A percentile compares a stretch with the other conserved stretches of the same genome.
Evolutionary conservation across 371 early-diverging fungal species (phyloP).

Genomic region (Haplosporangium sp.): DNA sequence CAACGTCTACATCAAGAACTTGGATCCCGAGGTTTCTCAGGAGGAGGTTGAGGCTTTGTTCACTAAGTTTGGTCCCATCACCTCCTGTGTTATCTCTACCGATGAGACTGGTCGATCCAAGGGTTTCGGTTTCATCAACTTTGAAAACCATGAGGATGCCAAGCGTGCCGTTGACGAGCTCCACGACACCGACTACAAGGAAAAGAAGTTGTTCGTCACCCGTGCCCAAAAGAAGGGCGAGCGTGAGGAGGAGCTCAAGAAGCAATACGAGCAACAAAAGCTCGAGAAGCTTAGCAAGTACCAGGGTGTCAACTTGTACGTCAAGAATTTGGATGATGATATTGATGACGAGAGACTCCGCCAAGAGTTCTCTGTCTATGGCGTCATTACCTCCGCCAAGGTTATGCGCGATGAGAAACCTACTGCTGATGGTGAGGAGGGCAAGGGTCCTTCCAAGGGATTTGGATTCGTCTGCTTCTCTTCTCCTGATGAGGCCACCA

Average conservation of each 20-base stretch:
- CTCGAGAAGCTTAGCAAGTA: slow-evolving; percentile 96
- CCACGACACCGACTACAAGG: slow-evolving; percentile 92
- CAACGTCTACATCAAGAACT: slow-evolving; percentile 99
- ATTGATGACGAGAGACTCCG: slow-evolving; percentile 96
- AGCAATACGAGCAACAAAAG: slow-evolving; percentile 93
- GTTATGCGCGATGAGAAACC: slow-evolving; percentile 95
- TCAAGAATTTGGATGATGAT: slow-evolving; percentile 98
- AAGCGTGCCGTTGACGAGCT: slow-evolving; percentile 92
- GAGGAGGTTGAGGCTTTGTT: slow-evolving; percentile 90
- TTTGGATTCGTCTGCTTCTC: slow-evolving; percentile 96
- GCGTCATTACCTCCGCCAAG: slow-evolving; percentile 96
- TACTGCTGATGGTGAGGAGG: slow-evolving; percentile 41
- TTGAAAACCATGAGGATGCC: slow-evolving; percentile 92
- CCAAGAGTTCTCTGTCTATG: slow-evolving; percentile 95
- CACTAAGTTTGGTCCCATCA: slow-evolving; percentile 86
- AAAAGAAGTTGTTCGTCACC: slow-evolving; percentile 95
- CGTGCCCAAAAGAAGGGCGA: slow-evolving; percentile 99
- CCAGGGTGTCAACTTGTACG: slow-evolving; percentile 98
- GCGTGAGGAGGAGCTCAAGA: slow-evolving; percentile 96
- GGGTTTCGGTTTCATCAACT: slow-evolving; percentile 99
- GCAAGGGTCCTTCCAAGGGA: slow-evolving; percentile 74
- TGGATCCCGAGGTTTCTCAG: slow-evolving; percentile 87
- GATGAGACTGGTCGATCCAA: slow-evolving; percentile 89
- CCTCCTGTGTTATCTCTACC: slow-evolving; percentile 80
- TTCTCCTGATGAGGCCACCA: slow-evolving; percentile 91